phyloP scores from a whole-genome alignment of 371 early-diverging fungal species.

The Circinella minor region DNA sequence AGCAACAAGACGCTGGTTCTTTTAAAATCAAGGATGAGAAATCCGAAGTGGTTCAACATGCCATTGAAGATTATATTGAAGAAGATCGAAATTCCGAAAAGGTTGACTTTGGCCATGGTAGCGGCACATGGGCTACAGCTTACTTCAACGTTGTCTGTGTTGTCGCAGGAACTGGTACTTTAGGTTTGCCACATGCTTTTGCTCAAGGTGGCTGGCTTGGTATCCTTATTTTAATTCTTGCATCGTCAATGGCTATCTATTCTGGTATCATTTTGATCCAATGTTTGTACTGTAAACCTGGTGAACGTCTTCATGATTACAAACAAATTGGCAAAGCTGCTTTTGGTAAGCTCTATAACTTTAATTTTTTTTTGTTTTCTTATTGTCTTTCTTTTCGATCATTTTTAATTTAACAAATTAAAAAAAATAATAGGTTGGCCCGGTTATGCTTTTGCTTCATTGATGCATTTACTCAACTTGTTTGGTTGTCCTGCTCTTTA shows the following conservation, averaged over 20 bases:
- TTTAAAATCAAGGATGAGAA: constrained; percentile 14
- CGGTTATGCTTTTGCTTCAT: constrained; percentile 63
- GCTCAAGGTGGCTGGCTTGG: constrained; percentile 52
- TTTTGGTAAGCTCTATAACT: constrained; percentile 21
- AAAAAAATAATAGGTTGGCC: constrained; percentile 37
- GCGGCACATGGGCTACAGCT: constrained; percentile 48
- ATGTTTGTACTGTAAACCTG: constrained; percentile 46
- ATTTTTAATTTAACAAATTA: not conserved
- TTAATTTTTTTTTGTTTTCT: not conserved
- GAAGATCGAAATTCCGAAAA: constrained; percentile 16
- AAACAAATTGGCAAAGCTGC: constrained; percentile 71
- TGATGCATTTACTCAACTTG: constrained; percentile 71
- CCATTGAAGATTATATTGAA: constrained; percentile 37
- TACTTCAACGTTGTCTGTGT: constrained; percentile 76
- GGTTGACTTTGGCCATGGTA: constrained; percentile 45
- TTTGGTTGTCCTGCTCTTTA: constrained; percentile 80
- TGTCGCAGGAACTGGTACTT: constrained; percentile 87
- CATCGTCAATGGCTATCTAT: constrained; percentile 43
- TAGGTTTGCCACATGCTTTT: constrained; percentile 67
- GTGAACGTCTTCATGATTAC: constrained; percentile 61
- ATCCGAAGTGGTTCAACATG: constrained; percentile 36
- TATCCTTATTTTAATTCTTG: constrained; percentile 43
- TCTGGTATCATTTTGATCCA: constrained; percentile 43
- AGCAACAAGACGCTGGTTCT: constrained; percentile 4
- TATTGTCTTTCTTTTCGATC: not conserved